Evolutionary conservation across 2,329 filamentous ascomycete species (phyloP).

Genomic region (Apiospora arundinis): DNA sequence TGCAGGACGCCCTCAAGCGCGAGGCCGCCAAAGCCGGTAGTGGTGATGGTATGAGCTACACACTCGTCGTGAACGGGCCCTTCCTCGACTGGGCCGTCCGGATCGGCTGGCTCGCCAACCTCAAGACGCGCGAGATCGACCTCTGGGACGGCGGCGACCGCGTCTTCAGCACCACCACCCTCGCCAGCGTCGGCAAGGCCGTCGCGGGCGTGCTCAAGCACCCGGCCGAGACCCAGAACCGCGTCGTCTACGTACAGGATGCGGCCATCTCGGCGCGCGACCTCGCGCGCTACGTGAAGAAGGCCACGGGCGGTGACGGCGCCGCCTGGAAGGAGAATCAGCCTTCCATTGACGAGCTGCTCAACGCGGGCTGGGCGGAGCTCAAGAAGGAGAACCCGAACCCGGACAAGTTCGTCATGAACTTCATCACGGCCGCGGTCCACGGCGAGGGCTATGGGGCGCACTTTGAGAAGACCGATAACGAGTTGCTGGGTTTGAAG

Average conservation of each 20-base stretch:
- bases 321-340: not conserved
- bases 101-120: slow-evolving; percentile 21
- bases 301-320: slow-evolving; percentile 24
- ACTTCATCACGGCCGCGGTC: not conserved
- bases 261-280: slow-evolving; percentile 57
- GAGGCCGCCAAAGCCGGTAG: slow-evolving; percentile 19
- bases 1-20: slow-evolving; percentile 26
- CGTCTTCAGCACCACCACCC: slow-evolving; percentile 51
- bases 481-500: not conserved
- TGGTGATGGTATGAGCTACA: slow-evolving; percentile 31
- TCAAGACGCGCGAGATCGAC: slow-evolving; percentile 31
- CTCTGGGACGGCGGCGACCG: slow-evolving; percentile 55
- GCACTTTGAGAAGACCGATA: slow-evolving; percentile 17
- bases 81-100: slow-evolving; percentile 28
- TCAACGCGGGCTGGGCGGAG: not conserved
- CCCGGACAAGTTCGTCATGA: slow-evolving; percentile 11
- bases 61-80: slow-evolving; percentile 46
- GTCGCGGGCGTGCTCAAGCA: slow-evolving; percentile 51
- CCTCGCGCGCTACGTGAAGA: slow-evolving; percentile 43
- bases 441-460: not conserved
- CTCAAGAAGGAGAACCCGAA: slow-evolving; percentile 21
- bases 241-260: slow-evolving; percentile 58
- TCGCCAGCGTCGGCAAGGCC: slow-evolving; percentile 51
- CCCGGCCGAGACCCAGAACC: slow-evolving; percentile 53
- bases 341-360: not conserved